A percentile compares a stretch with the other conserved stretches of the same genome.
Evolutionary conservation across 495 filamentous ascomycete species (phyloP).

Genomic region (Hypoxylon lenormandii): DNA sequence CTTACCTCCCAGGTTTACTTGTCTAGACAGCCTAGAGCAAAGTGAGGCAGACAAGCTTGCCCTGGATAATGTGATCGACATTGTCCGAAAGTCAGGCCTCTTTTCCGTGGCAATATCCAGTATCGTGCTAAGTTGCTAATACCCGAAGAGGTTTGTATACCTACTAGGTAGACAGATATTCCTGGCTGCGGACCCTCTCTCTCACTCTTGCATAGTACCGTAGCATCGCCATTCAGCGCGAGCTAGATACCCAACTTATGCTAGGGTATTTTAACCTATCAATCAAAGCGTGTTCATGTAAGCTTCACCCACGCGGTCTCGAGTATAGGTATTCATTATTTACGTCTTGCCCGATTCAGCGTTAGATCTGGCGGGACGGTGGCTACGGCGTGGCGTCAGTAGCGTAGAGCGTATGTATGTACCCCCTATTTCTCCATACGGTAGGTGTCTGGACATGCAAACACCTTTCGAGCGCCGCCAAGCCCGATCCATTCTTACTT

Average conservation of each 20-base stretch:
- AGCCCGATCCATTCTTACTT: background rate
- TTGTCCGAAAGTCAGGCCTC: conserved; percentile 30
- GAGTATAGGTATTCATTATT: conserved; percentile 12
- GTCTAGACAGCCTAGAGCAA: conserved; percentile 9
- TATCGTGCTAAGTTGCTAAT: conserved; percentile 18
- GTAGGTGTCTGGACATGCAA: conserved; percentile 20
- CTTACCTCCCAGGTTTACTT: too few relatives aligned
- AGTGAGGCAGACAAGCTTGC: conserved; percentile 21
- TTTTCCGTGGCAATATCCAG: conserved; percentile 27
- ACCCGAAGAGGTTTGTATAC: conserved; percentile 19
- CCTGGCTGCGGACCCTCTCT: conserved; percentile 12
- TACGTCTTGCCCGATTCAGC: too few relatives aligned
- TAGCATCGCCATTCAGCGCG: conserved; percentile 32
- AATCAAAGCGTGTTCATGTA: background rate
- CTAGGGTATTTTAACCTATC: conserved; percentile 22
- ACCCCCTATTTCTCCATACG: conserved; percentile 27
- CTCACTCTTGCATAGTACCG: conserved; percentile 11
- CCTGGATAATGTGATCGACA: conserved; percentile 31
- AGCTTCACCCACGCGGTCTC: conserved; percentile 2
- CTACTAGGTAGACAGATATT: too few relatives aligned
- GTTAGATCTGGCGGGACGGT: background rate
- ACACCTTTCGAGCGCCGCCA: background rate
- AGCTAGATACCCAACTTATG: conserved; percentile 26
- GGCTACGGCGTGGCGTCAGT: conserved; percentile 35
- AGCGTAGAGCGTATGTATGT: conserved; percentile 22